Percentiles rank a stretch among this genome's conserved stretches.
Conservation (phyloP, 225 moss, liverwort and hornwort genomes). For the Straminergon stramineum region DNA sequence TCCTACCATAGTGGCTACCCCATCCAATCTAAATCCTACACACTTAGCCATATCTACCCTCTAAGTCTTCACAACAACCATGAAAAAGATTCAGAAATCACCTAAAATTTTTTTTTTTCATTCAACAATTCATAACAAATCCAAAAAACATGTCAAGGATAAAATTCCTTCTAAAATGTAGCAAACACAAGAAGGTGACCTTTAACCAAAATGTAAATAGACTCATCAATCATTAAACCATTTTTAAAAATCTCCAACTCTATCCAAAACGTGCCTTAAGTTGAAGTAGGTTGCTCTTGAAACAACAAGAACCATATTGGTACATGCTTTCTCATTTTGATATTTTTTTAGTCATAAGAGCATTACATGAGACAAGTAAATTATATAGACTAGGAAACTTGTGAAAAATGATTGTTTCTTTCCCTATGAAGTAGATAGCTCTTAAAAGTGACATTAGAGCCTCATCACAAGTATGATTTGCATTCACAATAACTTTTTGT, state of each 20-base stretch:
- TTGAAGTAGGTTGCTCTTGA: neutral
- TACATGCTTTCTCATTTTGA: neutral
- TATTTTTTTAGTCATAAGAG: neutral
- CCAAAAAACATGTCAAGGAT: fast-evolving
- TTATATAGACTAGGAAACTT: neutral
- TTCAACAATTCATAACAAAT: neutral
- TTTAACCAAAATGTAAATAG: neutral
- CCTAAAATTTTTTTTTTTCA: neutral
- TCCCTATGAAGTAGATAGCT: neutral
- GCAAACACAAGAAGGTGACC: fast-evolving
- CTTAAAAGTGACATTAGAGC: neutral
- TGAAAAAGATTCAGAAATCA: neutral
- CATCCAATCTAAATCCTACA: fast-evolving
- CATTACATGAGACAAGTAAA: neutral
- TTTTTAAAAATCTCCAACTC: neutral
- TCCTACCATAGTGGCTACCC: fast-evolving
- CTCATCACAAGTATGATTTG: neutral
- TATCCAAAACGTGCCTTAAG: neutral
- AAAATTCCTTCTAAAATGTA: neutral
- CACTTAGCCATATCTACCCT: neutral
- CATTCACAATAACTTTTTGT: neutral
- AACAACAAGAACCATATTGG: neutral
- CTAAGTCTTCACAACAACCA: neutral
- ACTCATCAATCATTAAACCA: neutral
- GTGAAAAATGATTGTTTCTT: too few species aligned